These are phyloP conservation scores for Aspergillus nanangensis DNA, from an alignment of 495 filamentous ascomycete species.

Conservation along the genomic window DNA sequence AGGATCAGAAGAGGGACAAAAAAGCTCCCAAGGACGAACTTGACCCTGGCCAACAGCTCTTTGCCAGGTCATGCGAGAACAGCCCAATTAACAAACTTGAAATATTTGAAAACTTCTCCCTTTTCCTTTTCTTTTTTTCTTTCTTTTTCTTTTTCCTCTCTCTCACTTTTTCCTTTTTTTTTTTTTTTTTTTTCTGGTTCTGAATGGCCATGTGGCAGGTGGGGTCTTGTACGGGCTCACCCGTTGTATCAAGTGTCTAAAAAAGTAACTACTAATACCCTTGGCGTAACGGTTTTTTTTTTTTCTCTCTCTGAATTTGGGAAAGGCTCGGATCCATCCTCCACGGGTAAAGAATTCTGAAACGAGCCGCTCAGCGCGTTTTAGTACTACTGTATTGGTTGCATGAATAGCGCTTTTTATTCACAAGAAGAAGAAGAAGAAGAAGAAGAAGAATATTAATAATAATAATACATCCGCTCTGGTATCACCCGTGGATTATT, in stretches of 20 bases:
- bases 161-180: background rate
- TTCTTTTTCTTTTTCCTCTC: background rate
- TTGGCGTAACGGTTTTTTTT: slow-evolving; percentile 39
- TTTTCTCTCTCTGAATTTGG: slow-evolving; percentile 5
- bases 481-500: too few relatives aligned
- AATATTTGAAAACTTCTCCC: too few relatives aligned
- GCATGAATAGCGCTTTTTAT: too few relatives aligned
- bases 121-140: too few relatives aligned
- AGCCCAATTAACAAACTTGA: too few relatives aligned
- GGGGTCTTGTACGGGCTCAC: slow-evolving; percentile 33
- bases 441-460: background rate
- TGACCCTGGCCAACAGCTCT: too few relatives aligned
- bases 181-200: slow-evolving; percentile 1
- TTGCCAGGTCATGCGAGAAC: too few relatives aligned
- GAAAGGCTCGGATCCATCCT: slow-evolving; percentile 11
- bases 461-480: too few relatives aligned
- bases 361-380: slow-evolving; percentile 4
- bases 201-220: slow-evolving; percentile 26
- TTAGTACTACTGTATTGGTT: background rate
- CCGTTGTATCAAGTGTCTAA: slow-evolving; percentile 26
- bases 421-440: too few relatives aligned
- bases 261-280: slow-evolving; percentile 12
- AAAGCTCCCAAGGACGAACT: too few relatives aligned
- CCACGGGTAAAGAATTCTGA: slow-evolving; percentile 7
- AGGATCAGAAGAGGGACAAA: too few relatives aligned